phyloP scores from a whole-genome alignment of 345 rosid species.

The Litchi chinensis region DNA sequence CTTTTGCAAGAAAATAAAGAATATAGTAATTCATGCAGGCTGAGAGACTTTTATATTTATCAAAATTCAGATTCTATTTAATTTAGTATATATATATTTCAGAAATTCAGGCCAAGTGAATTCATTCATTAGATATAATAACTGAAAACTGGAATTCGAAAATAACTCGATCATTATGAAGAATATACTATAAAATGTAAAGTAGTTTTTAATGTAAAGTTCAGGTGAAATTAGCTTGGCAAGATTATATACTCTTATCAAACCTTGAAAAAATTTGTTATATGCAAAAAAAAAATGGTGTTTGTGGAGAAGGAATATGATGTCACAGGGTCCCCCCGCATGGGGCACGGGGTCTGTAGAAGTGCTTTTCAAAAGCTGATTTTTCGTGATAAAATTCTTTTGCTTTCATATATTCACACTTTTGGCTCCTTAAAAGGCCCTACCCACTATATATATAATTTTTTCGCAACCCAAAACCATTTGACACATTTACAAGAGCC shows the following conservation, averaged over 20 bases:
- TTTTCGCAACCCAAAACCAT: too few species aligned
- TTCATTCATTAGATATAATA: too few species aligned
- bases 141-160: not conserved
- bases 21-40: too few species aligned
- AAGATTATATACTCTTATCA: not conserved
- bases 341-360: constrained; percentile 32
- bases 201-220: not conserved
- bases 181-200: not conserved
- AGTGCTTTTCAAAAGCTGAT: constrained; percentile 49
- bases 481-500: not conserved
- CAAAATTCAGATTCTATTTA: too few species aligned
- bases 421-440: constrained; percentile 7
- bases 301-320: constrained; percentile 24
- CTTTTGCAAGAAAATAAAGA: too few species aligned
- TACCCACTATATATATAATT: too few species aligned
- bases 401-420: not conserved
- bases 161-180: not conserved
- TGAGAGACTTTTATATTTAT: too few species aligned
- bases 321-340: constrained; percentile 28
- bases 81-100: too few species aligned
- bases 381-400: constrained; percentile 23
- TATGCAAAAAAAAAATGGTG: not conserved
- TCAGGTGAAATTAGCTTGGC: not conserved
- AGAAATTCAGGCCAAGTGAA: too few species aligned
- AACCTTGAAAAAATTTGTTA: not conserved